These are phyloP conservation scores for Diaporthe vexans DNA, from an alignment of 2,329 filamentous ascomycete genomes.

Conservation along the genomic window DNA sequence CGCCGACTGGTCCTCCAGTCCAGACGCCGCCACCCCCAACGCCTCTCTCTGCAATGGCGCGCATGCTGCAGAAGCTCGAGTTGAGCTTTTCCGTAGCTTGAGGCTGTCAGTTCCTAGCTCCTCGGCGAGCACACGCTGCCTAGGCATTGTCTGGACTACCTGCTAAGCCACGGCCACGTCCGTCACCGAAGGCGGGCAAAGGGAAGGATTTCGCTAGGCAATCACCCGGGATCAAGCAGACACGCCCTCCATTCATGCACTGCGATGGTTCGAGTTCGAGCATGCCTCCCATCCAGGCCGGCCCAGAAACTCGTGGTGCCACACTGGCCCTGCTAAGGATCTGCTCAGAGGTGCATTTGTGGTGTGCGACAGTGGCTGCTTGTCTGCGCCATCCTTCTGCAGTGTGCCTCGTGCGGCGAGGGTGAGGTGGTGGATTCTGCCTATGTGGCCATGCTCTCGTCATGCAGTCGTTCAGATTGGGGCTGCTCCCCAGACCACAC, in stretches of 20 bases:
- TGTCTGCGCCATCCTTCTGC: neutral
- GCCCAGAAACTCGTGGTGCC: neutral
- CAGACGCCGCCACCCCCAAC: neutral
- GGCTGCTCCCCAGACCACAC: neutral
- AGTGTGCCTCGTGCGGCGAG: constrained; percentile 6
- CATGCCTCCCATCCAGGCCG: neutral
- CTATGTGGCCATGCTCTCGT: neutral
- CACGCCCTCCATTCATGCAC: neutral
- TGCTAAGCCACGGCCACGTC: constrained; percentile 21
- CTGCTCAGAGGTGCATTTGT: neutral
- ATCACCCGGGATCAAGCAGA: constrained; percentile 16
- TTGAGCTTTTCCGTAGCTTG: constrained; percentile 27
- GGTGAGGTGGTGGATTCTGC: neutral
- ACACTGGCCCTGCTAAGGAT: neutral
- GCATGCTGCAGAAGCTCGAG: constrained; percentile 8
- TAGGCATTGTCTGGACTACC: neutral
- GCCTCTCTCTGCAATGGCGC: neutral
- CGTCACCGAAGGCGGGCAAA: constrained; percentile 23
- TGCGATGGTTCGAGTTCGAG: neutral
- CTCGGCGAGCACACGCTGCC: constrained; percentile 29
- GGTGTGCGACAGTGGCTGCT: constrained; percentile 8
- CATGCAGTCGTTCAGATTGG: neutral
- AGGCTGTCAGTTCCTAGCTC: constrained; percentile 15
- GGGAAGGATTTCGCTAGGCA: neutral
- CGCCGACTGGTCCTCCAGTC: neutral